phyloP scores from a whole-genome alignment of 2,329 filamentous ascomycete genomes.

The Penicillium sp. region DNA sequence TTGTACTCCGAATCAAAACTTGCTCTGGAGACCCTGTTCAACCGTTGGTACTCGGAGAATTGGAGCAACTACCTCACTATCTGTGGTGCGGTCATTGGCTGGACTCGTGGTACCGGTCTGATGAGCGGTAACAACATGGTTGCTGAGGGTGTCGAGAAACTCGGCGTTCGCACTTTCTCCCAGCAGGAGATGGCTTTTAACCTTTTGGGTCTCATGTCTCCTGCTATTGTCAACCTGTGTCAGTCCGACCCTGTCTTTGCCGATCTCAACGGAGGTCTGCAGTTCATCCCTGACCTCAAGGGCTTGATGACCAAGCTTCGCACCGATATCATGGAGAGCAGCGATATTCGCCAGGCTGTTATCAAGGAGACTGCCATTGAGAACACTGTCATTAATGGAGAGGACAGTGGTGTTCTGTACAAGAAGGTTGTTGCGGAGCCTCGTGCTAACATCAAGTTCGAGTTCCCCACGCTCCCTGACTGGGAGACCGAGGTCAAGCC shows the following conservation, averaged over 20 bases:
- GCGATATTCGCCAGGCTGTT: slow-evolving; percentile 88
- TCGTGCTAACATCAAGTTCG: slow-evolving; percentile 96
- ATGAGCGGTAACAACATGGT: slow-evolving; percentile 99
- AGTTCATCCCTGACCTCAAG: slow-evolving; percentile 96
- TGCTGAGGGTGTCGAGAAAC: slow-evolving; percentile 93
- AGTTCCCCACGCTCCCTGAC: slow-evolving; percentile 86
- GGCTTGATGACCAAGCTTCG: slow-evolving; percentile 89
- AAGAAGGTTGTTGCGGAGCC: slow-evolving; percentile 92
- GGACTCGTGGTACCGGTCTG: slow-evolving; percentile 96
- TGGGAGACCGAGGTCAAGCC: slow-evolving; percentile 91
- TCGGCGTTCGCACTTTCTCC: slow-evolving; percentile 96
- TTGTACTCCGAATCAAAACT: slow-evolving; percentile 98
- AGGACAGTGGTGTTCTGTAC: slow-evolving; percentile 87
- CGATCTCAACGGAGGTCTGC: slow-evolving; percentile 94
- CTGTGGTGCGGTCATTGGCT: slow-evolving; percentile 96
- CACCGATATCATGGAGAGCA: slow-evolving; percentile 92
- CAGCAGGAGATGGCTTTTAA: slow-evolving; percentile 99
- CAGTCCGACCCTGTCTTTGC: slow-evolving; percentile 95
- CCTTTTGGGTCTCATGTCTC: slow-evolving; percentile 91
- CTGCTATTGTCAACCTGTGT: slow-evolving; percentile 90
- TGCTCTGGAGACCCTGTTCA: slow-evolving; percentile 94
- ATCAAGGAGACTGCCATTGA: slow-evolving; percentile 95
- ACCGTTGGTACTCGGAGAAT: slow-evolving; percentile 95
- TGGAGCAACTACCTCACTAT: slow-evolving; percentile 98
- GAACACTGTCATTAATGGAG: slow-evolving; percentile 95